Conservation (phyloP, 2,329 filamentous ascomycete species). For the Pezicula rhizophila region DNA sequence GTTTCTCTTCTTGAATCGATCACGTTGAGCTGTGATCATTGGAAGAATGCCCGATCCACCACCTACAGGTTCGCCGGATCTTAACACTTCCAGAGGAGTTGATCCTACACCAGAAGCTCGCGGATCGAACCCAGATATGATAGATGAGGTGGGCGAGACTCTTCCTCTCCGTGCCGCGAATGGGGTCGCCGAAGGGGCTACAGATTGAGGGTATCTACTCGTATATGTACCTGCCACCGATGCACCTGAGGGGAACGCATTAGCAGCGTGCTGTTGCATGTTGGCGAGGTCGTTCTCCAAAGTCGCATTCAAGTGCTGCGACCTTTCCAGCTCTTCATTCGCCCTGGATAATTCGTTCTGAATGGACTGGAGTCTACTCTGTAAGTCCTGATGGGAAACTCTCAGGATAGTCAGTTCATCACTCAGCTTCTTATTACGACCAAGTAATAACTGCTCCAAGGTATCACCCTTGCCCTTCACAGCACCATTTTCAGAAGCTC, state of each 20-base stretch:
- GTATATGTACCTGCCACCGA: constrained; percentile 90
- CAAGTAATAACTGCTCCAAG: constrained; percentile 82
- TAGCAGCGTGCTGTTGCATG: constrained; percentile 78
- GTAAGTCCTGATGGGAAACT: constrained; percentile 89
- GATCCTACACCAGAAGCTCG: constrained; percentile 41
- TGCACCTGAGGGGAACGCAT: constrained; percentile 80
- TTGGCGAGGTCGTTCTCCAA: constrained; percentile 87
- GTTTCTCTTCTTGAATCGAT: constrained; percentile 97
- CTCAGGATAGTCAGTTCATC: constrained; percentile 90
- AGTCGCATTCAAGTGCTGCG: constrained; percentile 77
- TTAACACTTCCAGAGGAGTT: constrained; percentile 49
- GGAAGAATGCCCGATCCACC: constrained; percentile 84
- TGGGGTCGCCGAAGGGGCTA: constrained; percentile 33
- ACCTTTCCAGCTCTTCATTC: constrained; percentile 80
- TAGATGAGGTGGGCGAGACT: constrained; percentile 90
- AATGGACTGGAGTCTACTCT: constrained; percentile 69
- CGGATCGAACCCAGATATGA: constrained; percentile 93
- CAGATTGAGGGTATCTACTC: constrained; percentile 69
- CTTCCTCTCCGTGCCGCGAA: constrained; percentile 57
- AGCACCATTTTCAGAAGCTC: constrained; percentile 39
- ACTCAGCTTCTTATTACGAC: constrained; percentile 92
- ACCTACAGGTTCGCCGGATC: constrained; percentile 58
- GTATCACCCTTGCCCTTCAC: constrained; percentile 66
- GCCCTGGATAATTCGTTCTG: constrained; percentile 79
- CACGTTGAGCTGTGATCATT: constrained; percentile 96